Base-by-base conservation (phyloP, 1,284 basidiomycete genomes). In the Ustilago trichophora region DNA sequence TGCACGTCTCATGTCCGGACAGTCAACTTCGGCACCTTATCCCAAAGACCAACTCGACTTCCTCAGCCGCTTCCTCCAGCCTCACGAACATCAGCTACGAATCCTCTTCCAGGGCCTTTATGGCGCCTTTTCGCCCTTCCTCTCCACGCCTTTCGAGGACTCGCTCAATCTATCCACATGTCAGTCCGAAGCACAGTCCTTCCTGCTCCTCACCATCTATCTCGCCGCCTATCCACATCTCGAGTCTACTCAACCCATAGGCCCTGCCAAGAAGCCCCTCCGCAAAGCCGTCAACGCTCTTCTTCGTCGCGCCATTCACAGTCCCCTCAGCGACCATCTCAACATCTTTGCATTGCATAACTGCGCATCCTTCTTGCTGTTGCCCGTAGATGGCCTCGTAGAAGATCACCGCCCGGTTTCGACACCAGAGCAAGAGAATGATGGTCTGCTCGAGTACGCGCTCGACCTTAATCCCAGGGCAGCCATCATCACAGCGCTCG, bases 331-430 rank as follows among this genome's bases (percentile, higher is more conserved):
- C 38, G 65, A 69, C 33, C 46, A 58, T 16, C 51, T 63, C 43
- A 63, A 57, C 59, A 69, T 69, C 31, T 57, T 63, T 31, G 65
- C 65, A 1, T 25, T 69, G 22, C 55, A 69, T 44, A 52, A 36
- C 22, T 69, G 65, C 19, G 65, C 65, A 15, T 47, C 59, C 19
- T 51, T 63, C 19, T 26, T 69, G 32, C 65, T 69, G 9, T 26
- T 56, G 21, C 65, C 65, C 6, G 51, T 63, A 13, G 65, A 69
- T 15, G 65, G 59, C 3, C 35, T 69, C 18, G 65, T 50, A 11
- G 44, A 54, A 3, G 33, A 58, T 8, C 8, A 21, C 31, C 53
- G 55, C 3, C 65, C 59, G 9, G 6, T 69, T 21, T 32, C 54
- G 6, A 55, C 59, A 6, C 29, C 59, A 11, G 50, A 63, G 27